Conservation (phyloP, 495 filamentous ascomycete species). For the Lepraria neglecta region DNA sequence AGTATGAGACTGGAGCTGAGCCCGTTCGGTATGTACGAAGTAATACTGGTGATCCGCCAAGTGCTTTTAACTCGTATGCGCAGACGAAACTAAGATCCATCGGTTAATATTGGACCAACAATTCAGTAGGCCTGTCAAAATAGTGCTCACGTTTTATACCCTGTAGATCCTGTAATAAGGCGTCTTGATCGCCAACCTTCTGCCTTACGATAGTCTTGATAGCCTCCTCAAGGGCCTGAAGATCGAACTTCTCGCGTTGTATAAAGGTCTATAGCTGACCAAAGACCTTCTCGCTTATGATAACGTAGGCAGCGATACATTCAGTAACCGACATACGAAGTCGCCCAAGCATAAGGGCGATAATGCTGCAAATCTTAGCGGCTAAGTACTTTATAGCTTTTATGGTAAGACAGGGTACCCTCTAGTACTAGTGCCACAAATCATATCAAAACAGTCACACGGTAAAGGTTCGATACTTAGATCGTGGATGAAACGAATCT, state of each 20-base stretch:
- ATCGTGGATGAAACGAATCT: too few relatives aligned
- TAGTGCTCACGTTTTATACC: constrained; percentile 4
- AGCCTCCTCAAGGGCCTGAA: not conserved
- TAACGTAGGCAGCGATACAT: not conserved
- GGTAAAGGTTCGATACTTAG: not conserved
- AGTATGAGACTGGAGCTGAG: too few relatives aligned
- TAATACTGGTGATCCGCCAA: too few relatives aligned
- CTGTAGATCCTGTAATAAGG: constrained; percentile 6
- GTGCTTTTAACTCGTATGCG: constrained; percentile 1
- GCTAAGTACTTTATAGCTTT: constrained; percentile 7
- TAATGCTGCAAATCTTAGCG: not conserved
- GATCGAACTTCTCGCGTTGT: not conserved
- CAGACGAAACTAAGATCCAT: constrained; percentile 10
- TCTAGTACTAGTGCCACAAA: not conserved
- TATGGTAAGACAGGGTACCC: not conserved
- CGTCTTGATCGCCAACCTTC: not conserved
- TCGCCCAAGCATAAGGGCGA: not conserved
- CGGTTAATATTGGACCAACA: constrained; percentile 1
- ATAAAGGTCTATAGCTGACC: not conserved
- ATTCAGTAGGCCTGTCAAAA: too few relatives aligned
- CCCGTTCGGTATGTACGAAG: too few relatives aligned
- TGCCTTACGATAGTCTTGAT: not conserved
- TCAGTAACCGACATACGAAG: not conserved
- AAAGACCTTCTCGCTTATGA: not conserved
- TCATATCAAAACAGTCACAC: constrained; percentile 7